Base-by-base conservation (phyloP, 2,329 filamentous ascomycete genomes). In the Basipetospora chlamydospora region DNA sequence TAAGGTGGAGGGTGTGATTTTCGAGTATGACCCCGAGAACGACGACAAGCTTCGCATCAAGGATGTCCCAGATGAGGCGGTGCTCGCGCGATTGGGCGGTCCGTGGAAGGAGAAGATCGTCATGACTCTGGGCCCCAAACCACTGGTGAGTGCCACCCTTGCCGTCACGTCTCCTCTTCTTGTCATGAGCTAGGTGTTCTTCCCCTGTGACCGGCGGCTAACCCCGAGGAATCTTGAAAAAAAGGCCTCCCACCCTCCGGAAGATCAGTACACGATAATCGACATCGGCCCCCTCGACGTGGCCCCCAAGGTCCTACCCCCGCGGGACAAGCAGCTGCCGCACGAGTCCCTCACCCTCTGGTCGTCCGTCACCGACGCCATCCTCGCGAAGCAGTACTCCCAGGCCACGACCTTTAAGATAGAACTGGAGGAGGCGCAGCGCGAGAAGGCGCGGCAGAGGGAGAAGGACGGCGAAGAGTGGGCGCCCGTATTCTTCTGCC, bases 261-360 rank as follows among this genome's bases (percentile, higher is more conserved):
- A 80, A 37, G 70, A 77, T 37, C 73, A 80, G 51, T 70, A 68
- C 42, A 76, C 87, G 22, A 76, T 98, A 44, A 81, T 96, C 50
- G 88, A 98, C 54, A 74, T 96, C 33, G 70, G 66, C n/a, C 87
- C 88, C 3, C 73, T 98, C 31, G 70, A 67, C 28, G 84, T 92
- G 3, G 73, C 80, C 0, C 64, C 78, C 38, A 98, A 98, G 60
- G 63, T 73, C 29, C 56, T 92, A 0, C 90, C 90, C 0, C 84
- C 88, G 0, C 58, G 70, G 13, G 77, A 86, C 29, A 57, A 75
- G 40, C 90, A 96, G 56, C 73, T 93, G 2, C 73, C 80, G 38
- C 90, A 98, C 55, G 90, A 98, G 59, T 92, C 83, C 2, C 72
- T 90, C 44, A 77, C 73, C 39, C 80, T 94, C 53, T 98, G 90